A percentile compares a stretch with the other conserved stretches of the same genome.
Evolutionary conservation across 352 stramenopile genomes (phyloP).

Genomic region (Phytophthora niederhauseri): DNA sequence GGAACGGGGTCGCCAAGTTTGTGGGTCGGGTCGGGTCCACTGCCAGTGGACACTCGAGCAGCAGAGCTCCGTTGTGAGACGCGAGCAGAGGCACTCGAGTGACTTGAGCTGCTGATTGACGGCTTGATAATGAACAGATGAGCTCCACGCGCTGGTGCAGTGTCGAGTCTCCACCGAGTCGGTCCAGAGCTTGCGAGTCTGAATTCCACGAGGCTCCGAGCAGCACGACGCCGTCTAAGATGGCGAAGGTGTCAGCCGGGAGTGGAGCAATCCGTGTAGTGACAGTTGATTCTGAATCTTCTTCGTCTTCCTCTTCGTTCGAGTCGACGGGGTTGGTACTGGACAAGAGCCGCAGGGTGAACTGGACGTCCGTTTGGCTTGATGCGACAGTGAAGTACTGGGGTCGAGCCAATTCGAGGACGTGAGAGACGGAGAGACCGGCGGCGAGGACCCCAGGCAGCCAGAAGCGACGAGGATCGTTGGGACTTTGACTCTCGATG

Average conservation of each 20-base stretch:
- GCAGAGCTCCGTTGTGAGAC: slow-evolving; percentile 5
- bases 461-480: slow-evolving; percentile 14
- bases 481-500: neutral
- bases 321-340: neutral
- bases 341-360: slow-evolving; percentile 11
- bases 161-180: neutral
- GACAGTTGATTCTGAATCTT: too few species aligned
- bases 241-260: slow-evolving; percentile 17
- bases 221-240: slow-evolving; percentile 43
- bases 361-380: neutral
- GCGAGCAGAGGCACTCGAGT: slow-evolving; percentile 21
- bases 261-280: too few species aligned
- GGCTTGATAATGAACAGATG: slow-evolving; percentile 5
- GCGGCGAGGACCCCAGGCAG: slow-evolving; percentile 23
- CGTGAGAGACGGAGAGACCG: slow-evolving; percentile 5
- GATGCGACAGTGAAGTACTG: neutral
- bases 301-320: neutral
- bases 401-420: slow-evolving; percentile 16
- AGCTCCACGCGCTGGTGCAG: slow-evolving; percentile 27
- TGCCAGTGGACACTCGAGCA: slow-evolving; percentile 30
- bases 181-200: slow-evolving; percentile 16
- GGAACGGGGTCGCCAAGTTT: slow-evolving; percentile 17
- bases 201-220: slow-evolving; percentile 39
- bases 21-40: neutral
- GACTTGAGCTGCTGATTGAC: neutral